Percentiles rank a stretch among this genome's conserved stretches.
These are phyloP conservation scores for Rosellinia necatrix DNA, from an alignment of 2,329 filamentous ascomycete genomes.

Conservation along the genomic window DNA sequence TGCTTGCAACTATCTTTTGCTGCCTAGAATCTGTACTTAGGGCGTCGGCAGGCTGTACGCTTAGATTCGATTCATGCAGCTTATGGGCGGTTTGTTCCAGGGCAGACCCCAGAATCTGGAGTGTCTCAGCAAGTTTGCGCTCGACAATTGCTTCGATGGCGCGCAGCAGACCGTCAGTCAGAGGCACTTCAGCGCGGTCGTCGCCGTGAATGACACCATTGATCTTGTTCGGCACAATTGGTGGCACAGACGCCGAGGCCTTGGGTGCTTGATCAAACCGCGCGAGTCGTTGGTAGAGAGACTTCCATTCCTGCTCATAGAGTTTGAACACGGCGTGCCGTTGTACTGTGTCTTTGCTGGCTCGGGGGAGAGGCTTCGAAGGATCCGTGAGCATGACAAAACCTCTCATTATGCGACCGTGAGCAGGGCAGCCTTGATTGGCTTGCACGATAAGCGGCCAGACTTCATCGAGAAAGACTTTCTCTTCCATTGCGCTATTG, in stretches of 20 bases:
- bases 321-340: slow-evolving; percentile 6
- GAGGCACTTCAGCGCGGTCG: neutral
- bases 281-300: neutral
- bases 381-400: neutral
- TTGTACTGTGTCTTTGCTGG: neutral
- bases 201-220: too few species aligned
- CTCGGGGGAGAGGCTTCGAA: neutral
- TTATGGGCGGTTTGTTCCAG: too few species aligned
- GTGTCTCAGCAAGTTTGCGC: neutral
- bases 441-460: neutral
- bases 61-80: too few species aligned
- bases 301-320: slow-evolving; percentile 7
- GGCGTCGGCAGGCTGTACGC: too few species aligned
- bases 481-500: too few species aligned
- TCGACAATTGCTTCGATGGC: neutral
- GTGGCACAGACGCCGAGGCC: neutral
- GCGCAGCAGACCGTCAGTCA: neutral
- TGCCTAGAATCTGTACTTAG: too few species aligned
- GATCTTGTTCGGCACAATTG: too few species aligned
- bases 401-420: neutral
- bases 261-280: neutral
- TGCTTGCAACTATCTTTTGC: too few species aligned
- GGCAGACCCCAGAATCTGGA: too few species aligned
- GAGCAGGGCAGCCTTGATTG: neutral
- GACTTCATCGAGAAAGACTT: too few species aligned